These are phyloP conservation scores for Zygoascus biomembranicola DNA, from an alignment of 805 yeast species.

Conservation along the genomic window DNA sequence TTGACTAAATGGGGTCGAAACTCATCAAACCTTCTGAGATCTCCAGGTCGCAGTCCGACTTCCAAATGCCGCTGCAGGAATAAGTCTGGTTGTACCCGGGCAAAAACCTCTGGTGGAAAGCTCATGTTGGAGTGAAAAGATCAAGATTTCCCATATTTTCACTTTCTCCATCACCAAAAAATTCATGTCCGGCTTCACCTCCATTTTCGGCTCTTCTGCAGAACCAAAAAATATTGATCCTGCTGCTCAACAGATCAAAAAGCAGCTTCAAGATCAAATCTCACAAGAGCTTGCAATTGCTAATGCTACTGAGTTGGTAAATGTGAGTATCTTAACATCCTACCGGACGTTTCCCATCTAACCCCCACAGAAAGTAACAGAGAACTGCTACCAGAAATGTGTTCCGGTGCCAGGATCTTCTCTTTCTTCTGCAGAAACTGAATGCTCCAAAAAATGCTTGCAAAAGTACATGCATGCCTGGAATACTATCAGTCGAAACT, in stretches of 20 bases:
- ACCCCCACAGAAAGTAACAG: slow-evolving; percentile 51
- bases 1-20: slow-evolving; percentile 48
- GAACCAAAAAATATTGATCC: slow-evolving; percentile 9
- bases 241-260: slow-evolving; percentile 35
- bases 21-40: slow-evolving; percentile 61
- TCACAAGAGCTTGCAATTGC: slow-evolving; percentile 83
- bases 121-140: background rate
- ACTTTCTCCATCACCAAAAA: background rate
- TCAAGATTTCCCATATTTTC: background rate
- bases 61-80: slow-evolving; percentile 73
- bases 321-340: slow-evolving; percentile 25
- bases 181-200: slow-evolving; percentile 17
- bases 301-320: slow-evolving; percentile 80
- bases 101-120: slow-evolving; percentile 76
- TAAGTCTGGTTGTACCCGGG: slow-evolving; percentile 77
- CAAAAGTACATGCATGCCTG: slow-evolving; percentile 87
- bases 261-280: slow-evolving; percentile 60
- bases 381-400: slow-evolving; percentile 80
- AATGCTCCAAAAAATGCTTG: slow-evolving; percentile 69
- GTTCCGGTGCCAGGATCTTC: slow-evolving; percentile 50
- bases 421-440: slow-evolving; percentile 44
- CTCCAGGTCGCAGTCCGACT: slow-evolving; percentile 62
- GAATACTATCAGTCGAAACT: slow-evolving; percentile 74
- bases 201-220: slow-evolving; percentile 18
- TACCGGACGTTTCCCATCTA: background rate